Percentiles rank a stretch among this genome's conserved stretches.
Evolutionary conservation across 495 filamentous ascomycete species (phyloP).

Genomic region (Penicillium antarcticum): DNA sequence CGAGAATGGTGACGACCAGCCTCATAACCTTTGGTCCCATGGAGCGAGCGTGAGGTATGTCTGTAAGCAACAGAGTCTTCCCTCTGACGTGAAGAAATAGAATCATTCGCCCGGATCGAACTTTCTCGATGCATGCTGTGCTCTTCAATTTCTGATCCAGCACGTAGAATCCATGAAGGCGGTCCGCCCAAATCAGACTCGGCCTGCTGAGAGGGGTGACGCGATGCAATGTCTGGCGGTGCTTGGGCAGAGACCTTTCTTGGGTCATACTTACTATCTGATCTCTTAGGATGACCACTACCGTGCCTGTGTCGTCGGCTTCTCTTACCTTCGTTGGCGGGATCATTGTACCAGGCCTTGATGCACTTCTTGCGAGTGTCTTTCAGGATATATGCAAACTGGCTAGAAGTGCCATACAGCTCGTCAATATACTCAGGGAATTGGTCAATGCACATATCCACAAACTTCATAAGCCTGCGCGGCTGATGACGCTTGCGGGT

Average conservation of each 20-base stretch:
- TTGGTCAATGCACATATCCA: conserved; percentile 23
- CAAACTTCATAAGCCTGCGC: conserved; percentile 22
- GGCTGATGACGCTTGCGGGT: conserved; percentile 17
- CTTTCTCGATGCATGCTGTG: background rate
- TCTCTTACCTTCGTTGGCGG: background rate
- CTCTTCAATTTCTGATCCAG: background rate
- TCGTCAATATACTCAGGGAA: conserved; percentile 8
- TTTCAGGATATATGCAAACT: conserved; percentile 22
- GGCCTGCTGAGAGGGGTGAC: background rate
- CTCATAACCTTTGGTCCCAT: too few relatives aligned
- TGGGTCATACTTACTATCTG: background rate
- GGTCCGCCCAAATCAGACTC: background rate
- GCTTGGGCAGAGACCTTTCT: background rate
- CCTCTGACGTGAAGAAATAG: background rate
- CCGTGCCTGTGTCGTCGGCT: background rate
- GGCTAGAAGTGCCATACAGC: conserved; percentile 5
- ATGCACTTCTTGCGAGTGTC: conserved; percentile 21
- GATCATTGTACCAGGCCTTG: conserved; percentile 6
- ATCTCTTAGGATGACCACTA: too few relatives aligned
- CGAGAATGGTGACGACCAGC: too few relatives aligned
- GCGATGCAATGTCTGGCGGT: background rate
- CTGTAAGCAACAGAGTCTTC: background rate
- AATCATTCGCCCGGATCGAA: background rate
- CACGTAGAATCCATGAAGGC: background rate
- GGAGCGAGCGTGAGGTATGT: too few relatives aligned